These are phyloP conservation scores for Sanchytrium tribonematis DNA, from an alignment of 371 early-diverging fungal genomes.

Conservation along the genomic window DNA sequence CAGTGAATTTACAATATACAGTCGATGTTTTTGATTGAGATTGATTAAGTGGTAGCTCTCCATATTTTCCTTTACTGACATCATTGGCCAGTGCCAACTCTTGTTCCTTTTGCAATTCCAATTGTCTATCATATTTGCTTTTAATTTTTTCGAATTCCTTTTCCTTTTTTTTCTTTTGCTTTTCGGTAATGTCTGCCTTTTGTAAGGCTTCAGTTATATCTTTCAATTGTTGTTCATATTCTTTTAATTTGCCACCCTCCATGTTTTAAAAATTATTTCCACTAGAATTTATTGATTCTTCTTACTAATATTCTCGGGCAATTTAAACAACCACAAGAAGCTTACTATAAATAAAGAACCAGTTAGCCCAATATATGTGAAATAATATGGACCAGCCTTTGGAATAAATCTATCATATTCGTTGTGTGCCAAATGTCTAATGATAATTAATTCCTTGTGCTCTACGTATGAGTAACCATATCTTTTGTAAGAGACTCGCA, in stretches of 20 bases:
- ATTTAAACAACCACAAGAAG: neutral
- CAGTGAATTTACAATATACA: too few relatives aligned
- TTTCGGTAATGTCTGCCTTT: too few relatives aligned
- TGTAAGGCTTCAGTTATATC: too few relatives aligned
- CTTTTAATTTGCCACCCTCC: too few relatives aligned
- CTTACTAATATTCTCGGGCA: neutral
- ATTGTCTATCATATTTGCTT: too few relatives aligned
- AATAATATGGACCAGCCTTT: constrained; percentile 73
- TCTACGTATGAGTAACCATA: constrained; percentile 40
- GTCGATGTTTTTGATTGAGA: too few relatives aligned
- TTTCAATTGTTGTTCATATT: too few relatives aligned
- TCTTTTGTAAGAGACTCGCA: constrained; percentile 64
- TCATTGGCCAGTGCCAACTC: too few relatives aligned
- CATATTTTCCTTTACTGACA: constrained; percentile 52
- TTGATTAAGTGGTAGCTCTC: constrained; percentile 59
- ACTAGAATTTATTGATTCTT: constrained; percentile 1
- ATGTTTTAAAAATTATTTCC: too few relatives aligned
- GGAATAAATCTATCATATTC: constrained; percentile 71
- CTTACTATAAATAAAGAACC: neutral
- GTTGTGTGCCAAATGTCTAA: constrained; percentile 71
- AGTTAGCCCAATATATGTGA: neutral
- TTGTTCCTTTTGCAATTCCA: too few relatives aligned
- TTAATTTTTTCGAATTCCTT: too few relatives aligned
- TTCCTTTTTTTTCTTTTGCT: too few relatives aligned
- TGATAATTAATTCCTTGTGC: constrained; percentile 41